Base-by-base conservation (phyloP, 805 yeast species). In the Candida germanica region DNA sequence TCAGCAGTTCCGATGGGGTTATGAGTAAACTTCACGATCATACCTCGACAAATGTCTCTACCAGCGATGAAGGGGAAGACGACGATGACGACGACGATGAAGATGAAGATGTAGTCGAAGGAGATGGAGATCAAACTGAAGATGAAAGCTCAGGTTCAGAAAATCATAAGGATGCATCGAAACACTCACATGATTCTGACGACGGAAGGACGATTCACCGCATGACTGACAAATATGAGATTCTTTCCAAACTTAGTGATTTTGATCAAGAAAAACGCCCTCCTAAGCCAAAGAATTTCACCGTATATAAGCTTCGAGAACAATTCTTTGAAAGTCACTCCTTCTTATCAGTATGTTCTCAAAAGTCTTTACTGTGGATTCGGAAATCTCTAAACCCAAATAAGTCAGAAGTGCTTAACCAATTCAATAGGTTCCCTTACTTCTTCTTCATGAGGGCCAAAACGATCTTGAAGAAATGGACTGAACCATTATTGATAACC, bases 241-340 rank as follows among this genome's bases (percentile, higher is more conserved):
- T 34, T 27, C 7, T 34, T 6, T 21, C 37, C 11, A 34, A 23
- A 6, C 16, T 34, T 3, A 17, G 28, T 3, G 37, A 34, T 22
- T 28, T 22, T 12, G 20, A 27, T 8, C 12, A 16, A 14, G 17
- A 27, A 9, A 15, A 15, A 11, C 27, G 28, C 23, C n/a, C 14
- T 6, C 14, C 4, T 5, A 34, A 26, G 16, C 23, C 23, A 20
- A 6, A 20, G 23, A 26, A 28, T 14, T 20, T 27, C 26, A 34
- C 37, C 12, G 13, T 34, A 6, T 34, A 34, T 20, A 26, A 24
- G 18, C 11, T 38, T 10, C 13, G 39, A 18, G 54, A 49, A 26
- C 54, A 56, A 19, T 66, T 50, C 36, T 52, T 56, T 25, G 71
- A 69, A 6, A 47, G 59, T 18, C 71, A 66, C 38, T 63, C 70